Conservation (phyloP, 495 filamentous ascomycete genomes). For the Tuber brumale region DNA sequence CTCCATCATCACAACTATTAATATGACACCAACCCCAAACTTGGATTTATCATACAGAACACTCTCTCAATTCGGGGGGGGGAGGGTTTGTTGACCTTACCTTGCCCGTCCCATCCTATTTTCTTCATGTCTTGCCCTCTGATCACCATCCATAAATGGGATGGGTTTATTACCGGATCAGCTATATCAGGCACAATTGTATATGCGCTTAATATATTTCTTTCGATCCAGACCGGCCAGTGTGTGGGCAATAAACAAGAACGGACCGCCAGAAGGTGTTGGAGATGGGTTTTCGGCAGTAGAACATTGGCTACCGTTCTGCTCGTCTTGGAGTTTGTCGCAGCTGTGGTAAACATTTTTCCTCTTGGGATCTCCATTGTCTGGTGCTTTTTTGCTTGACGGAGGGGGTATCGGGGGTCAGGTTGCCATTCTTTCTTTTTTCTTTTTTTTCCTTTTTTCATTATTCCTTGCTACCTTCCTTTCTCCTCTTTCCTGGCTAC, state of each 20-base stretch:
- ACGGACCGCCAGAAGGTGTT: conserved; percentile 15
- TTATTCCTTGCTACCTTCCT: not conserved
- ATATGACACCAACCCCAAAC: too few relatives aligned
- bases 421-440: not conserved
- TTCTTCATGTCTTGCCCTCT: conserved; percentile 7
- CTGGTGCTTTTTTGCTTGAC: not conserved
- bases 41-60: not conserved
- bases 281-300: conserved; percentile 10
- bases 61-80: not conserved
- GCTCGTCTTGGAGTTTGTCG: conserved; percentile 14
- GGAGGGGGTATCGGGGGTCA: not conserved
- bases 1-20: not conserved
- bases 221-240: conserved; percentile 26
- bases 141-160: conserved; percentile 24
- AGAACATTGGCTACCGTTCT: conserved; percentile 14
- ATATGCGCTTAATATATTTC: conserved; percentile 33
- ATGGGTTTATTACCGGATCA: conserved; percentile 22
- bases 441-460: not conserved
- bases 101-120: conserved; percentile 15
- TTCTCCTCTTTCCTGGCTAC: not conserved
- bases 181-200: conserved; percentile 38
- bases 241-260: conserved; percentile 22
- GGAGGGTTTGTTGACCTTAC: not conserved
- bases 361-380: not conserved
- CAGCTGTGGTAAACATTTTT: not conserved